A percentile compares a stretch with the other conserved stretches of the same genome.
phyloP scores from a whole-genome alignment of 257 asterid genomes.

The Solanum arcanum region DNA sequence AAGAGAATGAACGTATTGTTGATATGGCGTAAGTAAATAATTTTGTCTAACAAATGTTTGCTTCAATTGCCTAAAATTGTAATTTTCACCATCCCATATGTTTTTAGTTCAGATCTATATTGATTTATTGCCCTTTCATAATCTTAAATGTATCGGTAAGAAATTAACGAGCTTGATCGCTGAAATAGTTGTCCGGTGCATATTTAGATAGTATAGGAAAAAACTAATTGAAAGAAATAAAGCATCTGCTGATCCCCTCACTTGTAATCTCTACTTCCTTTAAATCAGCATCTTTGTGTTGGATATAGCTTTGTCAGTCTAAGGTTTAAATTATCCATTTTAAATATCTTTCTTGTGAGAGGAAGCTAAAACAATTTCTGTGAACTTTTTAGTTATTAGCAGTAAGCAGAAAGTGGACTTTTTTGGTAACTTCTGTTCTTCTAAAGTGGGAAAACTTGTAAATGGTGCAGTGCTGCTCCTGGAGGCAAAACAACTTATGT shows the following conservation, averaged over 20 bases:
- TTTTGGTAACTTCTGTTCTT: background rate
- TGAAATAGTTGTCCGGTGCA: background rate
- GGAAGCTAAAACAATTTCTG: background rate
- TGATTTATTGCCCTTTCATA: background rate
- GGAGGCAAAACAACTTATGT: slow-evolving; percentile 96
- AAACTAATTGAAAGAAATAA: background rate
- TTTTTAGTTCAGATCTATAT: background rate
- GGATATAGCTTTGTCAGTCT: background rate
- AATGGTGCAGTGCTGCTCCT: slow-evolving; percentile 79
- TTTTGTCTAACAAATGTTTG: background rate
- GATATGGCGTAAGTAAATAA: slow-evolving; percentile 81
- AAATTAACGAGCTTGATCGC: background rate
- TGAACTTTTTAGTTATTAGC: background rate
- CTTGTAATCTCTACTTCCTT: background rate
- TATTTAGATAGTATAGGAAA: background rate
- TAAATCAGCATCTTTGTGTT: background rate
- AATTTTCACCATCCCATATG: background rate
- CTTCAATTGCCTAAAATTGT: background rate
- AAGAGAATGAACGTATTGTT: slow-evolving; percentile 81
- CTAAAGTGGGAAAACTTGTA: slow-evolving; percentile 12
- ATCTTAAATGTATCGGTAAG: background rate
- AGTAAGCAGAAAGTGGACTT: background rate
- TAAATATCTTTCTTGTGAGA: background rate
- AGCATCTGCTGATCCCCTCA: background rate
- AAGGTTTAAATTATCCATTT: background rate